Evolutionary conservation across 225 moss, liverwort and hornwort species (phyloP), one percentile per base, ranked within the genome.

Genomic region (Lunularia cruciata): DNA sequence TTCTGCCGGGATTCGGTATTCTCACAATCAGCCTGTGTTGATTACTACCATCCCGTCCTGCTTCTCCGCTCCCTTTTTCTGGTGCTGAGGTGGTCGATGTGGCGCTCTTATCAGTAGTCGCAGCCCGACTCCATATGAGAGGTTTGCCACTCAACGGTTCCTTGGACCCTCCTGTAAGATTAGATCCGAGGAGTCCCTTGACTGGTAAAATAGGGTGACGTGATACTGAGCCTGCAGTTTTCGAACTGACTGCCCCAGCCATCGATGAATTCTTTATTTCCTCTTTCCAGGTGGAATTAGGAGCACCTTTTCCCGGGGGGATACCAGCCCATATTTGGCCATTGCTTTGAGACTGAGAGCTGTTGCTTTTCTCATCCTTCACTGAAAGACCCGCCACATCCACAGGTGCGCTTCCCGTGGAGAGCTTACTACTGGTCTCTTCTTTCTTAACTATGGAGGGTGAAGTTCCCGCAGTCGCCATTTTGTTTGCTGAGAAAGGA

Each of bases 281-380:
- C 16, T 92, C 93, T 74, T 98, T 98, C 96, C 87, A 91, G 23
- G 72, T 76, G 33, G 79, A 65, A 49, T 73, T 74, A 4, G 48
- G 33, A 1, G 69, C 83, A 69, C 79, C 75, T 65, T 91, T 98
- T 58, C 84, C 90, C 68, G 67, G 78, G 3, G 71, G 65, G 35
- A 81, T 84, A 70, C 80, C 90, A 61, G 80, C 86, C 89, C 91
- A 82, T 31, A 83, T 77, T 62, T 90, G 87, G 0, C 89, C 96
- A 70, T 89, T 93, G 60, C 81, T 98, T 49, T 86, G 96, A 51
- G 84, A 81, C 70, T 87, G 96, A 31, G 82, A 85, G 57, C 81
- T 80, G 19, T 76, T 83, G 42, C 85, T 93, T 61, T 89, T 93
- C 78, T 98, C 96, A 49, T 98, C 96, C 75, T 98, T 93, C 25